Conservation (phyloP, 805 yeast species). For the Monosporozyma siamensis region DNA sequence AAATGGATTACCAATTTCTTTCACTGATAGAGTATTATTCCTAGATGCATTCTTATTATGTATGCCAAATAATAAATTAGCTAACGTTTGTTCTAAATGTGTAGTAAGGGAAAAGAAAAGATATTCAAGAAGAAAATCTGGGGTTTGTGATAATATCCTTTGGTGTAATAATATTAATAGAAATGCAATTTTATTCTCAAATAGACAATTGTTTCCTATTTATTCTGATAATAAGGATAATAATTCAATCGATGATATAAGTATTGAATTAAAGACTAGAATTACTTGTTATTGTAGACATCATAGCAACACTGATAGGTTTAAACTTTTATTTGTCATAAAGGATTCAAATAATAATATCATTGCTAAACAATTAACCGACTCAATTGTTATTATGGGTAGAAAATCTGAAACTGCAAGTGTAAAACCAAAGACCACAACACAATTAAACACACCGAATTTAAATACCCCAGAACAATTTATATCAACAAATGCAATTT, state of each 20-base stretch:
- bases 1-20: constrained; percentile 51
- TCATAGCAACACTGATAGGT: constrained; percentile 82
- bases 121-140: constrained; percentile 83
- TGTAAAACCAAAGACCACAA: not conserved
- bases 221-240: constrained; percentile 45
- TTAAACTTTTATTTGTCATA: constrained; percentile 59
- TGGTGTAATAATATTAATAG: constrained; percentile 69
- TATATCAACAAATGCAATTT: not conserved
- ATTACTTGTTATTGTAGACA: constrained; percentile 95
- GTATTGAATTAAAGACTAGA: constrained; percentile 52
- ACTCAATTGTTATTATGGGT: constrained; percentile 86
- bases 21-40: constrained; percentile 47
- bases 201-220: constrained; percentile 78
- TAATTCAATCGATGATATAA: constrained; percentile 12
- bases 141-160: constrained; percentile 63
- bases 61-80: constrained; percentile 40
- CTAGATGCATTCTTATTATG: constrained; percentile 74
- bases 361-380: constrained; percentile 62
- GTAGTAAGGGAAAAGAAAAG: constrained; percentile 87
- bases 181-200: constrained; percentile 82
- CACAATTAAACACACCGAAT: not conserved
- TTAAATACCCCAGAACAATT: not conserved
- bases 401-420: constrained; percentile 58
- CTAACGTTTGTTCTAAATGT: constrained; percentile 81
- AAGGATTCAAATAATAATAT: constrained; percentile 52